Evolutionary conservation across 73 alveolate genomes (phyloP).

Genomic region (Effrenium voratum): DNA sequence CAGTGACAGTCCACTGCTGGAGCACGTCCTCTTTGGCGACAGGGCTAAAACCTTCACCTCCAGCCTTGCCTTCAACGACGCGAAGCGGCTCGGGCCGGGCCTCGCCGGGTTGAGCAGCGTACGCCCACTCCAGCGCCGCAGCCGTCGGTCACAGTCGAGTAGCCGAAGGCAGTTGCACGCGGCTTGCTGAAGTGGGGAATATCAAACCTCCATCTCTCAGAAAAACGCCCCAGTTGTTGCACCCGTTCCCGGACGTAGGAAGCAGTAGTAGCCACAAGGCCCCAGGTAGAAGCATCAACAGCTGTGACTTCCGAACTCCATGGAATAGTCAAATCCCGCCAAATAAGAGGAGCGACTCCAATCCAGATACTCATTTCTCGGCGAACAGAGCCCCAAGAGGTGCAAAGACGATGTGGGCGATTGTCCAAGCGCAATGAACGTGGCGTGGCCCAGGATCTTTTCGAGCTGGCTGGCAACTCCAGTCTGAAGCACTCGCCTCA

Average conservation of each 20-base stretch:
- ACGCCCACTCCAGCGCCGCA: not conserved
- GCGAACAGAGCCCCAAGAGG: not conserved
- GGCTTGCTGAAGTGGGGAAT: not conserved
- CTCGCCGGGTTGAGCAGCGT: not conserved
- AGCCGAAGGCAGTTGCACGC: not conserved
- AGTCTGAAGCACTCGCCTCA: not conserved
- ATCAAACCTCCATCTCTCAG: slow-evolving; percentile 4
- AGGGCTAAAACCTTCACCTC: too few relatives aligned
- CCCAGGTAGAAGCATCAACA: slow-evolving; percentile 33
- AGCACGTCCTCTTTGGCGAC: not conserved
- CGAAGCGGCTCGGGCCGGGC: not conserved
- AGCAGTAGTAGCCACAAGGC: not conserved
- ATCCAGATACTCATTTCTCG: not conserved
- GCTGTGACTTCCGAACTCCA: not conserved
- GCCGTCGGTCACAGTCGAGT: not conserved
- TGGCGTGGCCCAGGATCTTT: not conserved
- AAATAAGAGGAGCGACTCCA: not conserved
- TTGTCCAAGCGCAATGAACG: not conserved
- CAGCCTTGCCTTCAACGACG: too few relatives aligned
- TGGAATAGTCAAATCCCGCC: not conserved
- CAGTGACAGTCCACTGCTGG: not conserved
- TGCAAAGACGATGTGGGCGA: not conserved
- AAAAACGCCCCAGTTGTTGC: not conserved
- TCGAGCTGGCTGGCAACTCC: not conserved
- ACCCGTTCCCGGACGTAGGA: not conserved